Evolutionary conservation across 305 asterid genomes (phyloP).

Genomic region (Fraxinus albicans): DNA sequence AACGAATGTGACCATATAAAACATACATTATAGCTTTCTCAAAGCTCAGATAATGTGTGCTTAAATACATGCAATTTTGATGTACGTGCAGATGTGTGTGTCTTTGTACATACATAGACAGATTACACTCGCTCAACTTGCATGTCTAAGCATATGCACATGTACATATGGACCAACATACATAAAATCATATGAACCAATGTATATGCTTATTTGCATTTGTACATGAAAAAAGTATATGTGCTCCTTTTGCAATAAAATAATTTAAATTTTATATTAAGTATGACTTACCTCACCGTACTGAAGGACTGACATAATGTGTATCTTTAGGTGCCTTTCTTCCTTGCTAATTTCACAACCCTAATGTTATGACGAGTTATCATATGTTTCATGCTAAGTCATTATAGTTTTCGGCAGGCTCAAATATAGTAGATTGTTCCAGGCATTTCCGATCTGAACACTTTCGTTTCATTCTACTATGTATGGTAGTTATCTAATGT

Average conservation of each 20-base stretch:
- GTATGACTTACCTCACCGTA: neutral
- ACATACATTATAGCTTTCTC: neutral
- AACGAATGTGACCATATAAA: neutral
- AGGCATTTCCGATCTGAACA: conserved; percentile 7
- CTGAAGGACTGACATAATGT: conserved; percentile 3
- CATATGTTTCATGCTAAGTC: neutral
- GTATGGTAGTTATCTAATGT: conserved; percentile 21
- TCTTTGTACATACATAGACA: neutral
- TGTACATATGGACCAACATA: neutral
- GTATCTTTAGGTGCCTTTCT: neutral
- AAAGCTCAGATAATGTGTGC: neutral
- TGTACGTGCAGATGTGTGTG: neutral
- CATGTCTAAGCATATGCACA: neutral
- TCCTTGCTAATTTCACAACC: conserved; percentile 3
- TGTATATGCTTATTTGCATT: neutral
- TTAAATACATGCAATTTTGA: neutral
- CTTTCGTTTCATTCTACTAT: conserved; percentile 8
- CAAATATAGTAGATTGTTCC: neutral
- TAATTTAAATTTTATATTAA: neutral
- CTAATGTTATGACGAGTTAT: neutral
- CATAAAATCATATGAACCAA: neutral
- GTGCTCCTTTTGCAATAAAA: neutral
- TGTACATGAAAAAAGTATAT: neutral
- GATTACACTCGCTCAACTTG: neutral
- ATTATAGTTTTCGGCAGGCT: conserved; percentile 3